Evolutionary conservation across 75 land plant species (phyloP).

Genomic region (Selaginella tamariscina): DNA sequence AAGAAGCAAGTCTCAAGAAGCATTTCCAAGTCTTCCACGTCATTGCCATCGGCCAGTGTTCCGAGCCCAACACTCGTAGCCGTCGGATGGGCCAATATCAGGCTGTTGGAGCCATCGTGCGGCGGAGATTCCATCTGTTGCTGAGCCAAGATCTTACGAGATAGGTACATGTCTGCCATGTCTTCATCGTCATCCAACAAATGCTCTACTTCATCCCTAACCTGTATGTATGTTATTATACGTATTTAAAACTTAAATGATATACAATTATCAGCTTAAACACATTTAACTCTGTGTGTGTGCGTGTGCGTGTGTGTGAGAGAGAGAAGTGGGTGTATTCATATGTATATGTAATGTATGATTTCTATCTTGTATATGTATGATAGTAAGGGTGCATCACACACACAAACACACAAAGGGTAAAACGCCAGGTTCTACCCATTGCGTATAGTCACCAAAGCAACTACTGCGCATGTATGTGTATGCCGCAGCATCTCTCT

Average conservation of each 20-base stretch:
- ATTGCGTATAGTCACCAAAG: too few relatives aligned
- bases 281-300: too few relatives aligned
- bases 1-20: slow-evolving; percentile 93
- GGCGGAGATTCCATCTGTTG: slow-evolving; percentile 55
- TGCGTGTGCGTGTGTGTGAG: too few relatives aligned
- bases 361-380: too few relatives aligned
- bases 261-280: slow-evolving; percentile 12
- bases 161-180: slow-evolving; percentile 86
- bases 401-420: too few relatives aligned
- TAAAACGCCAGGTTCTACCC: too few relatives aligned
- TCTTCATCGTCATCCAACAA: slow-evolving; percentile 86
- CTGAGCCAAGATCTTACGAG: slow-evolving; percentile 55
- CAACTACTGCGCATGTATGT: too few relatives aligned
- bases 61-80: slow-evolving; percentile 47
- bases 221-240: slow-evolving; percentile 29
- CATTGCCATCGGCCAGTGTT: slow-evolving; percentile 34
- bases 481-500: too few relatives aligned
- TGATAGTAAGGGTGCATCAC: too few relatives aligned
- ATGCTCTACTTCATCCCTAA: slow-evolving; percentile 91
- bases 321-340: too few relatives aligned
- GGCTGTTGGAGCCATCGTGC: slow-evolving; percentile 6
- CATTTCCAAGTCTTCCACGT: slow-evolving; percentile 98
- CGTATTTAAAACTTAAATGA: not conserved
- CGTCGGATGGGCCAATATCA: slow-evolving; percentile 17
- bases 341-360: too few relatives aligned